Conservation (phyloP, 176 grass and related monocot genomes). For the Olyra latifolia region DNA sequence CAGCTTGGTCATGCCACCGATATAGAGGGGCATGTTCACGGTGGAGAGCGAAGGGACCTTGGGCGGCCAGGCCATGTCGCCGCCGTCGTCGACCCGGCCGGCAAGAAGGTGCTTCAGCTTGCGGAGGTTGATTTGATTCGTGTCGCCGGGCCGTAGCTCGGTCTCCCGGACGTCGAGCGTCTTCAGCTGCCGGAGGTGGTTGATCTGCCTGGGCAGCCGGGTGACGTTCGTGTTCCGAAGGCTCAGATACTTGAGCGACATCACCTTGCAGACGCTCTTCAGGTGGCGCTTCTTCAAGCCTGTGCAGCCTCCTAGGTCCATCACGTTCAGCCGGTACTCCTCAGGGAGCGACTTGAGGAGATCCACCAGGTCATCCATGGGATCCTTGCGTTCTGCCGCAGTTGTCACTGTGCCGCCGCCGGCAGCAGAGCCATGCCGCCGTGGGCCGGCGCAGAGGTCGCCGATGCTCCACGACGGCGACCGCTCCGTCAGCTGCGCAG, state of each 20-base stretch:
- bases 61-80: too few species aligned
- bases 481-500: too few species aligned
- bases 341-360: neutral
- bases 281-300: neutral
- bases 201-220: neutral
- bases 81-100: too few species aligned
- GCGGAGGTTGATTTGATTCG: neutral
- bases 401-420: too few species aligned
- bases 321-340: neutral
- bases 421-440: too few species aligned
- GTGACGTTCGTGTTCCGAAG: neutral
- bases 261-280: neutral
- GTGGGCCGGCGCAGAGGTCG: too few species aligned
- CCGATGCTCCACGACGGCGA: too few species aligned
- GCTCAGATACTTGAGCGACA: neutral
- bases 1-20: too few species aligned
- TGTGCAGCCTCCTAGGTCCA: neutral
- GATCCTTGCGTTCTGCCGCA: too few species aligned
- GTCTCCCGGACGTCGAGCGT: neutral
- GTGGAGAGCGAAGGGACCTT: too few species aligned
- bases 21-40: too few species aligned
- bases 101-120: neutral
- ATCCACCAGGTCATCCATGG: neutral
- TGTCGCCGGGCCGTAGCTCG: neutral
- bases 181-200: neutral